Evolutionary conservation across 305 asterid species (phyloP), one percentile per base, ranked within the genome.

Genomic region (Coffea humblotiana): DNA sequence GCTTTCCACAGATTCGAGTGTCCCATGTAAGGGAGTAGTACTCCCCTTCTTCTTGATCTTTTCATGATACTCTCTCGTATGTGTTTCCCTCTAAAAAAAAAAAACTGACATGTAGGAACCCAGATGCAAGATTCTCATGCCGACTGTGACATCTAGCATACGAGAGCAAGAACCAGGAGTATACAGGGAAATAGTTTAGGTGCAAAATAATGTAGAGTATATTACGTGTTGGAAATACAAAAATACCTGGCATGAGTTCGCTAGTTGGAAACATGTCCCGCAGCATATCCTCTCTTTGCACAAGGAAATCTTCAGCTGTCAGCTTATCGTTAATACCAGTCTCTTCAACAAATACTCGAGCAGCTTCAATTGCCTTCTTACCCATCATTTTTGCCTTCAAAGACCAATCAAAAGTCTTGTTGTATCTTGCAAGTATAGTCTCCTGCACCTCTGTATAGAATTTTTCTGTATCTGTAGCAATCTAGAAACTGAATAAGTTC

Each of bases 311-410:
- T 85, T 94, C 98, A 49, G 99, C 93, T 54, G 97, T 84, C 72
- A 96, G 91, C 23, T 89, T 85, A 80, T 90, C 94, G 75, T 87
- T 85, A 76, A 96, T 89, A 76, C 97, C 97, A 76, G 92, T 90
- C 87, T 91, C 98, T 87, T 94, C 91, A 76, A 96, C 97, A 85
- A 94, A 96, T 61, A 96, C 90, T 77, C 90, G 90, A 76, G 99
- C 97, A 79, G 98, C 96, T 89, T 94, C 99, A 70, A 96, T 92
- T 51, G 99, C 98, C 87, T 96, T 96, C 91, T 64, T 96, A 13
- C 99, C 99, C 99, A 96, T 94, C 99, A 96, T 94, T 88, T 89
- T 94, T 45, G 99, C 97, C 90, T 91, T 92, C 68, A 96, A 91
- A 76, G 99, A 89, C 99, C 99, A 96, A 80, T 94, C 97, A 91